These are phyloP conservation scores for Rasamsonia emersonii DNA, from an alignment of 2,329 filamentous ascomycete species.

Conservation along the genomic window DNA sequence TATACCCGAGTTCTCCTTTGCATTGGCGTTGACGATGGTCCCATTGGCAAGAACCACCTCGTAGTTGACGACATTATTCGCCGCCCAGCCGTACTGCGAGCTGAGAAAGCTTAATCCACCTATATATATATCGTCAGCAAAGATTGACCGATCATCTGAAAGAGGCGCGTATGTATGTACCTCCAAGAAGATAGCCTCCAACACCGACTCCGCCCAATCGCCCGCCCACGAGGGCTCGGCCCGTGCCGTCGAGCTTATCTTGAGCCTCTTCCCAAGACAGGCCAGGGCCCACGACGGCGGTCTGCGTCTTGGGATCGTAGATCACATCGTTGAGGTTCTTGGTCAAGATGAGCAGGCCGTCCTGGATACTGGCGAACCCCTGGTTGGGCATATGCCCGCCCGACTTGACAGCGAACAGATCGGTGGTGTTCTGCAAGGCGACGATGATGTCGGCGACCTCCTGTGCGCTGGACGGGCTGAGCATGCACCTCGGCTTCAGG, in stretches of 20 bases:
- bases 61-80: conserved; percentile 39
- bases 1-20: conserved; percentile 25
- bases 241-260: conserved; percentile 21
- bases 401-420: conserved; percentile 47
- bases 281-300: conserved; percentile 32
- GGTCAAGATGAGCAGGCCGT: conserved; percentile 37
- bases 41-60: conserved; percentile 42
- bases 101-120: conserved; percentile 42
- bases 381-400: conserved; percentile 43
- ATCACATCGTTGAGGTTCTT: conserved; percentile 33
- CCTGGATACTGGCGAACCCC: conserved; percentile 38
- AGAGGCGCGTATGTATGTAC: conserved; percentile 16
- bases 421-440: conserved; percentile 39
- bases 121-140: conserved; percentile 12
- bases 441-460: conserved; percentile 48
- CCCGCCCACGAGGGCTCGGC: conserved; percentile 34
- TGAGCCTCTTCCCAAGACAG: conserved; percentile 27
- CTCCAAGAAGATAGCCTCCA: conserved; percentile 39
- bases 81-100: conserved; percentile 42
- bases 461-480: conserved; percentile 39
- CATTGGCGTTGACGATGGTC: conserved; percentile 34
- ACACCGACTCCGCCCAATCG: conserved; percentile 42
- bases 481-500: conserved; percentile 39
- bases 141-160: neutral
- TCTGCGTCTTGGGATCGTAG: conserved; percentile 27